phyloP scores from a whole-genome alignment of 192 early-diverging fungal genomes.

The Piromyces finnis region DNA sequence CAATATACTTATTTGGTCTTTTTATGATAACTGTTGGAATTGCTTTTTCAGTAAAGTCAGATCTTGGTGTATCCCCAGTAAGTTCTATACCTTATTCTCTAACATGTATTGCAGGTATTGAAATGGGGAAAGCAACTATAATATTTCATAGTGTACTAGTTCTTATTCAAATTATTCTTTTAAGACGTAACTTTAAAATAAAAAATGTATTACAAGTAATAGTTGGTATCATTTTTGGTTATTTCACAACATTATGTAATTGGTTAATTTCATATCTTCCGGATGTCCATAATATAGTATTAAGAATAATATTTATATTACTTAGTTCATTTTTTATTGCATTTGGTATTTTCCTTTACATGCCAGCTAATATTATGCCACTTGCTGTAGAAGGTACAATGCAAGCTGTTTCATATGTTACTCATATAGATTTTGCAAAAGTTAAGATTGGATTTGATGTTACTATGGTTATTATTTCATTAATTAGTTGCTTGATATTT shows the following conservation, averaged over 20 bases:
- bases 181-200: neutral
- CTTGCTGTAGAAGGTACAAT: neutral
- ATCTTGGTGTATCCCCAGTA: neutral
- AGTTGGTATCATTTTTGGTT: neutral
- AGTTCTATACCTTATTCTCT: neutral
- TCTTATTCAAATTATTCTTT: neutral
- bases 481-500: neutral
- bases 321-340: neutral
- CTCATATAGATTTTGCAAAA: neutral
- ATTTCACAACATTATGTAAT: neutral
- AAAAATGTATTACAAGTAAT: neutral
- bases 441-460: neutral
- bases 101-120: neutral
- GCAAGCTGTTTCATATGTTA: neutral
- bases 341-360: neutral
- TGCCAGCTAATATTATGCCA: neutral
- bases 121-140: neutral
- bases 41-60: neutral
- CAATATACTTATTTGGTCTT: neutral
- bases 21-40: neutral
- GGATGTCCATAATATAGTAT: neutral
- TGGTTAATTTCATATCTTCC: neutral
- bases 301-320: neutral
- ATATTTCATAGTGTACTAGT: neutral
- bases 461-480: neutral